Base-by-base conservation (phyloP, 805 yeast species). In the Ogataea trehalophila region DNA sequence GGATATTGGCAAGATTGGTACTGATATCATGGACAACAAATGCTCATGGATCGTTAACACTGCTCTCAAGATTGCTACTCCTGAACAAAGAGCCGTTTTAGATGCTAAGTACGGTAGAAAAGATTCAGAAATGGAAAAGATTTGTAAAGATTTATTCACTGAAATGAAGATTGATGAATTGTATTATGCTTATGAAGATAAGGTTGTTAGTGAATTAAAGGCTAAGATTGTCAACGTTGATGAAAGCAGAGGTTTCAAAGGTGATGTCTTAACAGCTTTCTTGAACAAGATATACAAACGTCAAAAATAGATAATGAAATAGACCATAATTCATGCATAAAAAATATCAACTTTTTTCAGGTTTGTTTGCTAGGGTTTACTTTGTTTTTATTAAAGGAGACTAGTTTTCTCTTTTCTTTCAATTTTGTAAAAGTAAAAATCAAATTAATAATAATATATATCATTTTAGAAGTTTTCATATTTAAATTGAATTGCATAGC, bases 1-100 rank as follows among this genome's bases (percentile, higher is more conserved):
- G 65, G 89, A 92, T 62, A 94, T 91, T 63, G 99, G 99, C 54
- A 94, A 94, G 76, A 89, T 94, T 58, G 99, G 99, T 58, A 94
- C 99, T 50, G 99, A 94, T 68, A 94, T 94, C 64, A 87, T 87
- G 73, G 99, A 94, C 71, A 94, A 94, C 80, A 94, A 94, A 71
- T 94, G 99, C 71, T 87, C 97, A 39, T 94, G 99, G 99, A 83
- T 94, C 47, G 79, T 94, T 61, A 94, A 94, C 76, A 87, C 88
- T 58, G 99, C 99, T 7, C 79, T 94, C 60, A 77, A 84, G 66
- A 72, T 83, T 56, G 92, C 80, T 45, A 75, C 79, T 26, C 80
- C 89, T 38, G 94, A 83, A 54, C 97, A 94, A 74, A 85, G 97
- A 69, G 68, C 74, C 56, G 50, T 85, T 3, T 78, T 94, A 56